Percentiles rank a stretch among this genome's conserved stretches.
Evolutionary conservation across 805 yeast genomes (phyloP).

Genomic region (Myxozyma monticola): DNA sequence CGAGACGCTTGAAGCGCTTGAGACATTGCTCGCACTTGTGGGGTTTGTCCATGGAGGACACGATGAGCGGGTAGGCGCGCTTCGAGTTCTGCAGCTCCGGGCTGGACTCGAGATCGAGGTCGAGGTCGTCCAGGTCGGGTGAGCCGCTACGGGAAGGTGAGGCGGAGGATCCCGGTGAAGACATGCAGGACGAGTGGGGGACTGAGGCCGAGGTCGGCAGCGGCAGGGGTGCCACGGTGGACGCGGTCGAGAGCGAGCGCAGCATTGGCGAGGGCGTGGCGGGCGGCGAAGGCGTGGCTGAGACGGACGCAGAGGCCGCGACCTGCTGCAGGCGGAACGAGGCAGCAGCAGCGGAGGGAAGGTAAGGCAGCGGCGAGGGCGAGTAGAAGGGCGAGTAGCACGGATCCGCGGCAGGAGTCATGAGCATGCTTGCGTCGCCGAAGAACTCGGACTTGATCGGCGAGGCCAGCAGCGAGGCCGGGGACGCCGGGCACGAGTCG

Average conservation of each 20-base stretch:
- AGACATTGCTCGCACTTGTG: conserved; percentile 41
- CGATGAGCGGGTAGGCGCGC: conserved; percentile 18
- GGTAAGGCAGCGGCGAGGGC: conserved; percentile 11
- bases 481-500: conserved; percentile 9
- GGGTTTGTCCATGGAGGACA: conserved; percentile 37
- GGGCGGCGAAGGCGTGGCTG: conserved; percentile 27
- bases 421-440: neutral
- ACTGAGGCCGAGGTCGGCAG: conserved; percentile 6
- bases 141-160: neutral
- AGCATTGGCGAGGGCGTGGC: conserved; percentile 28
- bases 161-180: conserved; percentile 1
- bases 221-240: conserved; percentile 9
- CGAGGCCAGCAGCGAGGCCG: conserved; percentile 2
- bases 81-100: conserved; percentile 1
- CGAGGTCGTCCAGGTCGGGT: neutral
- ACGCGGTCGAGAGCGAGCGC: conserved; percentile 12
- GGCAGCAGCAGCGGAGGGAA: conserved; percentile 23
- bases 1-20: conserved; percentile 44
- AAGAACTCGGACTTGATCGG: conserved; percentile 8
- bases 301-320: conserved; percentile 9
- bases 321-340: conserved; percentile 26
- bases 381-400: conserved; percentile 23
- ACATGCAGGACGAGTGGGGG: neutral
- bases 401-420: conserved; percentile 16
- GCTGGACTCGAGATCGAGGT: neutral